Conservation (phyloP, 2,329 filamentous ascomycete species). For the Calonectria multiphialidica region DNA sequence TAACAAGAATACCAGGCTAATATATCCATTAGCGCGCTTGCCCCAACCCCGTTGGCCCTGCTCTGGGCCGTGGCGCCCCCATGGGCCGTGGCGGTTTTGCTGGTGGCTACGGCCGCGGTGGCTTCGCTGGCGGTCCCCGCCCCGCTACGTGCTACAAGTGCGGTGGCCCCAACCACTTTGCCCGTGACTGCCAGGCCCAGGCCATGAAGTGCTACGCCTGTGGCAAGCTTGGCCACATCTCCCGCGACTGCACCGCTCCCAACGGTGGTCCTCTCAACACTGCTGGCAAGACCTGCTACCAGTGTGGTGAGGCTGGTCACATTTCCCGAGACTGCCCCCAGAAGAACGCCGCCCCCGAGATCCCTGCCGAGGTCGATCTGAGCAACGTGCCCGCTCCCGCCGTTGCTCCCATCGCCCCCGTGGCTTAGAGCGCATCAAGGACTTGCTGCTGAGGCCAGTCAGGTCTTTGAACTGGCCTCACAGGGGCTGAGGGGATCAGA, state of each 20-base stretch:
- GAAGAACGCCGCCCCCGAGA: conserved; percentile 69
- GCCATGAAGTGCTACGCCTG: conserved; percentile 99
- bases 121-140: conserved; percentile 77
- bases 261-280: conserved; percentile 97
- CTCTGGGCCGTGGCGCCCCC: conserved; percentile 74
- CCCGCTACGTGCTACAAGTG: conserved; percentile 81
- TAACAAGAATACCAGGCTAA: conserved; percentile 27
- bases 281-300: conserved; percentile 98
- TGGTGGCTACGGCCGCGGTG: conserved; percentile 76
- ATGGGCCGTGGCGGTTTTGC: conserved; percentile 79
- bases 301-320: conserved; percentile 94
- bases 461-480: conserved; percentile 20
- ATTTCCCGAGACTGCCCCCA: conserved; percentile 95
- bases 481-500: conserved; percentile 25
- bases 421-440: conserved; percentile 47
- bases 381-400: conserved; percentile 56
- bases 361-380: conserved; percentile 58
- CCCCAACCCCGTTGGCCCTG: conserved; percentile 76
- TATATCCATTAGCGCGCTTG: conserved; percentile 75
- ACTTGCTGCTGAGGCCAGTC: conserved; percentile 26
- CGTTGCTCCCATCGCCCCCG: conserved; percentile 59
- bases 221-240: conserved; percentile 95
- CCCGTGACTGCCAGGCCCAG: conserved; percentile 97
- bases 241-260: conserved; percentile 92
- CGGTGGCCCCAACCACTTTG: conserved; percentile 95